Evolutionary conservation across 345 rosid genomes (phyloP), one percentile per base, ranked within the genome.

Genomic region (Geranium brycei): DNA sequence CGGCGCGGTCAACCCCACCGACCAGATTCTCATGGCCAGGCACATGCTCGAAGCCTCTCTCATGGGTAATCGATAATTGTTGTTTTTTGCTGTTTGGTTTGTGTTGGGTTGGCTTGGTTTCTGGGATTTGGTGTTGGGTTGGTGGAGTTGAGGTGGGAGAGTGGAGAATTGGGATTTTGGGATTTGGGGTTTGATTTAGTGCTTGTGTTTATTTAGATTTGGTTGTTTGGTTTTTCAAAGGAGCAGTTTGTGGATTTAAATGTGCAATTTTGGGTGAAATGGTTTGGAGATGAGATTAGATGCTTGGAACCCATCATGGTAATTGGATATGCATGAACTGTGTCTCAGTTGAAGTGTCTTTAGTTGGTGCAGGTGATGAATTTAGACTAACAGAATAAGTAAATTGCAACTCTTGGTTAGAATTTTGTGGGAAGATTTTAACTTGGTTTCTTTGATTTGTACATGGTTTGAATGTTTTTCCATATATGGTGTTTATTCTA

Each of bases 21-120:
- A 91, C 67, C 87, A 86, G 73, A 80, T 91, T 41, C 85, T 91
- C 71, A 82, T 85, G 71, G 75, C 95, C 38, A 81, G 64, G 57
- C 82, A 80, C 76, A 81, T 88, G 73, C 96, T 88, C 58, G 95
- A 91, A 70, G 87, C 91, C 62, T 82, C 97, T 80, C 89, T 90
- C 30, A 84, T 90, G 92, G 97, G 97, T 90, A 74, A 32, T 2
- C 31, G 10, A 95, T 90, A 74, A 32, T 2, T 19, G 10, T 31
- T 18, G 62, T 10, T 19, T 58, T 23, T 35, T 35, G 2, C 2
- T 55, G 16, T 68, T n/a, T 16, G 59, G 5, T 57, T 57, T 6
- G n/a, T 11, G 2, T 35, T 35, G 7, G 10, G 5, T 4, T 70
- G 5, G 40, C 10, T 51, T 19, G 17, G 19, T 16, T 4, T 47